A percentile compares a stretch with the other conserved stretches of the same genome.
These are phyloP conservation scores for Talaromyces sp. DNA, from an alignment of 2,329 filamentous ascomycete species.

Conservation along the genomic window DNA sequence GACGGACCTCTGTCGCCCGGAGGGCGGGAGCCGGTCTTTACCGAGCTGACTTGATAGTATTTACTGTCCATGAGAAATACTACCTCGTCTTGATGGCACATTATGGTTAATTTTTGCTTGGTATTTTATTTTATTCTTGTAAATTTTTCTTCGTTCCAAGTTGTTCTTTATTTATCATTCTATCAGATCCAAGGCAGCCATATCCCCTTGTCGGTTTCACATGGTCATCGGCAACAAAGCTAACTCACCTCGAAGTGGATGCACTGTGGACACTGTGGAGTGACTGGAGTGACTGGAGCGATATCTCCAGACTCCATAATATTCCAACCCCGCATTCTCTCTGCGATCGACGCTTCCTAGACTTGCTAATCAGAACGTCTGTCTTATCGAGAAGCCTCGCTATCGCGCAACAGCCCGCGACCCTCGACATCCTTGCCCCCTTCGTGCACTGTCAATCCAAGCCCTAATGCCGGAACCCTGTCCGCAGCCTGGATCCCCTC, in stretches of 20 bases:
- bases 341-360: neutral
- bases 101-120: neutral
- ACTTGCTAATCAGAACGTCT: neutral
- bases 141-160: neutral
- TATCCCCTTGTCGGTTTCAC: neutral
- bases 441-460: neutral
- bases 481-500: neutral
- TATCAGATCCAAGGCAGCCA: neutral
- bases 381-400: constrained; percentile 1
- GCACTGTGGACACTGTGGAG: neutral
- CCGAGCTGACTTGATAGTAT: neutral
- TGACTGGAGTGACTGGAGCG: neutral
- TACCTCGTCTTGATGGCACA: neutral
- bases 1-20: neutral
- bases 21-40: neutral
- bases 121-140: neutral
- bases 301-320: neutral
- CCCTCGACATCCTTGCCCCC: constrained; percentile 5
- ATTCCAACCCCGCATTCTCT: neutral
- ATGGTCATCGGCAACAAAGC: neutral
- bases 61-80: neutral
- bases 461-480: neutral
- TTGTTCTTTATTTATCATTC: neutral
- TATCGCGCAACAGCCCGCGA: constrained; percentile 3
- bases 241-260: neutral